Percentiles rank a stretch among this genome's conserved stretches.
These are phyloP conservation scores for Dimargaris verticillata DNA, from an alignment of 192 early-diverging fungal genomes.

Conservation along the genomic window DNA sequence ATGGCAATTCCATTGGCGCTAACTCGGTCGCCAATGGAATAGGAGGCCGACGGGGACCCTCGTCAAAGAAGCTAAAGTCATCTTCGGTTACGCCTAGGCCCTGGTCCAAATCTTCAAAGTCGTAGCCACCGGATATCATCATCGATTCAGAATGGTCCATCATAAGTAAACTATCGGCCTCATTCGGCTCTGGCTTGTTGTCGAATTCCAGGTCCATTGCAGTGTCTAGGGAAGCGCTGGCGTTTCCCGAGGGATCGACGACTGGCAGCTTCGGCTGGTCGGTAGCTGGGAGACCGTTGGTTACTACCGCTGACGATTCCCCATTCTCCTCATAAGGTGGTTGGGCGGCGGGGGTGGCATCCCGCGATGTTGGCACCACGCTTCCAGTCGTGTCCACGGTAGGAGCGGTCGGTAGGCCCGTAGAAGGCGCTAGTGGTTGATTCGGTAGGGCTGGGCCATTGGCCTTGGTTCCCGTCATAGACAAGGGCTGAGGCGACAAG, in stretches of 20 bases:
- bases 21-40: no score
- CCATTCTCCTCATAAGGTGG: no score
- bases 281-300: neutral
- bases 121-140: neutral
- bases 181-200: neutral
- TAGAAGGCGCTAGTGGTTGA: no score
- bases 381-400: no score
- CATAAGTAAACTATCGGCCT: neutral
- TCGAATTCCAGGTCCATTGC: neutral
- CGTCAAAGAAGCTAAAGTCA: conserved; percentile 11
- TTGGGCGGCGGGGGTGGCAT: no score
- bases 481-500: no score
- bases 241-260: neutral
- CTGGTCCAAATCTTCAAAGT: conserved; percentile 7
- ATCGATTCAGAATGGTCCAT: neutral
- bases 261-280: neutral
- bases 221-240: neutral
- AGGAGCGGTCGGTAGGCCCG: no score
- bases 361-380: no score
- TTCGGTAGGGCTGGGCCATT: no score
- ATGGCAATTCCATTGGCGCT: no score
- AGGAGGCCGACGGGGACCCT: neutral
- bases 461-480: no score
- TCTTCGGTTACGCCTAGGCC: conserved; percentile 7
- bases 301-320: neutral